Evolutionary conservation across 106 monocot species (phyloP).

Genomic region (Acorus calamus): DNA sequence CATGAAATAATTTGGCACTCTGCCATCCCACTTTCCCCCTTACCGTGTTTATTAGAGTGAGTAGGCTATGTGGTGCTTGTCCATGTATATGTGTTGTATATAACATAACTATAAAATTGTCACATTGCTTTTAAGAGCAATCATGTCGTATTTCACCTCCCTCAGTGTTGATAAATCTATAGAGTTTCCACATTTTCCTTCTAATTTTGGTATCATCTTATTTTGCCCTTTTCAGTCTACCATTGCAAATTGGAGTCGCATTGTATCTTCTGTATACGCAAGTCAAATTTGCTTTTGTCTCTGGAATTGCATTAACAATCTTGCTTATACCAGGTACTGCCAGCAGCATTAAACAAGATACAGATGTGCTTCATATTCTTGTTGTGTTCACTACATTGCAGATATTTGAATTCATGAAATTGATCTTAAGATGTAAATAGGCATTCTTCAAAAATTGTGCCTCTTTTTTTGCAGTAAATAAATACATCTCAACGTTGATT

Average conservation of each 20-base stretch:
- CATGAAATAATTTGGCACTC: too few species aligned
- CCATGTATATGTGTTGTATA: too few species aligned
- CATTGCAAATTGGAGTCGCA: constrained; percentile 88
- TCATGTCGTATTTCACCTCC: background rate
- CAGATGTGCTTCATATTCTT: too few species aligned
- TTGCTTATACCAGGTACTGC: constrained; percentile 89
- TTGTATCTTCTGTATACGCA: constrained; percentile 90
- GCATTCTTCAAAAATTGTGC: background rate
- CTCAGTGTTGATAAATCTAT: background rate
- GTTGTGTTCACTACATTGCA: too few species aligned
- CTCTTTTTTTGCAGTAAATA: constrained; percentile 67
- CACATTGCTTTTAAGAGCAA: background rate
- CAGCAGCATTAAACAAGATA: too few species aligned
- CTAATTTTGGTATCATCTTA: background rate
- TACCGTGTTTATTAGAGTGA: too few species aligned
- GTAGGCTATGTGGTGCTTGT: too few species aligned
- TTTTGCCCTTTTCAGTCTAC: constrained; percentile 41
- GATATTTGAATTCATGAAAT: too few species aligned
- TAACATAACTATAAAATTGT: too few species aligned
- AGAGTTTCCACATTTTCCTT: background rate
- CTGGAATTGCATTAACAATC: constrained; percentile 72
- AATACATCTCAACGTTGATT: constrained; percentile 90
- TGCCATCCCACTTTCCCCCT: too few species aligned
- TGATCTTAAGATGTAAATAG: too few species aligned
- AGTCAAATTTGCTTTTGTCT: constrained; percentile 89